Base-by-base conservation (phyloP, 441 rosid species). In the Mallotus repandus region DNA sequence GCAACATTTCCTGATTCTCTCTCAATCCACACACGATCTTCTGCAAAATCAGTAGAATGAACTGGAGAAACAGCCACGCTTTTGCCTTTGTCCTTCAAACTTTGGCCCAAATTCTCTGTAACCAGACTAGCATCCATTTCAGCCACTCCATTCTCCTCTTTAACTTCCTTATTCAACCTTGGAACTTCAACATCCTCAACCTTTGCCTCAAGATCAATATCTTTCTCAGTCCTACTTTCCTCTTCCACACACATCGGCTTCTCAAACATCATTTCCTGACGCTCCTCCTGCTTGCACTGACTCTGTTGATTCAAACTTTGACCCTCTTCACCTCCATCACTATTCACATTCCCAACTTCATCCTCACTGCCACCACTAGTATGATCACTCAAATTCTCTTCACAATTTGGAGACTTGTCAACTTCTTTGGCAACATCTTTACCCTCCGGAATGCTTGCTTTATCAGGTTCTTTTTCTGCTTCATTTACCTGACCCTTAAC, bases 11-110 rank as follows among this genome's bases (percentile, higher is more conserved):
- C 79, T 15, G 82, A 41, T 67, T 84, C 91, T 71, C 79, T 79
- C 80, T 83, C 91, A 18, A 77, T 65, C 79, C 84, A 82, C 22
- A 60, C 60, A 57, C 81, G 82, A 77, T 84, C 80, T 70, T 86
- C 88, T 2, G 73, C 73, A 63, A 84, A 80, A 68, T 77, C 87
- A 72, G 76, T 53, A 58, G 64, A 76, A 65, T 63, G 72, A 38
- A 65, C 63, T 2, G 81, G 83, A 48, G 85, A 75, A 68, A 81
- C 80, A 73, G 87, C 93, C 69, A 89, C 81, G 9, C 88, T 82
- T 81, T 89, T 91, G 71, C 94, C 93, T 78, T 90, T 87, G 79
- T 88, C 97, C 84, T 81, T 84, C 76, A 84, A 72, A 77, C 49
- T 81, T 54, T 74, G 84, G 73, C 65, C 64, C 63, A 82, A 69